Base-by-base conservation (phyloP, 139 green algal genomes). In the Coelastrella sp. region DNA sequence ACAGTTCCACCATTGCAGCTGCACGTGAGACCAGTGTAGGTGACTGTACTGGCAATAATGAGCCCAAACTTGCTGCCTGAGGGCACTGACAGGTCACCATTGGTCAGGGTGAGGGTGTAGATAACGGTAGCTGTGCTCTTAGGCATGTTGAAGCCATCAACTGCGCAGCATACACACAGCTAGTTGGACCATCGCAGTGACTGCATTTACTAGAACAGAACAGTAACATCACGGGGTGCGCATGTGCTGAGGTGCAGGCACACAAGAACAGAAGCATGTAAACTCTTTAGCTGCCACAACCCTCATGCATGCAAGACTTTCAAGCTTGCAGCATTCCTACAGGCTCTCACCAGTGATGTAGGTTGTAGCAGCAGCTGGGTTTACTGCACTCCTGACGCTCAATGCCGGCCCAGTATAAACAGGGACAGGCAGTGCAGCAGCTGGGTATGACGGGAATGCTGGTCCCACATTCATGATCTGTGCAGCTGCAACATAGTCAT, bases 101-200 rank as follows among this genome's bases (percentile, higher is more conserved):
- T 83, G 12, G 58, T 57, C 27, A 83, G 78, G 7, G 20, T 83
- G n/a, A 83, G 25, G 20, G 78, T 83, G 78, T 83, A 83, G 14
- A 11, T 83, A 0, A 57, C 35, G 27, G 27, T 27, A 27, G 78
- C 56, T 56, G 27, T 57, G 58, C 27, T 27, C 78, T 83, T 83
- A 57, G 56, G 58, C 9, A 83, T 20, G 35, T 19, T 83, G 20
- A 6, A 25, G 78, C 27, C 56, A 22, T 83, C 58, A 12, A 83
- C 78, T 83, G 35, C 78, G 58, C 10, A 25, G 14, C 49, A 82
- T 8, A 9, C 11, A 63, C 9, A 12, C 8, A 65, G 78, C 78
- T 76, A 10, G 20, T 27, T 49, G 35, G 3, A 49, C 35, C 35
- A 49, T 49, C 35, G 35, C 35, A 49, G 35, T 49, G 1, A 49